phyloP scores from a whole-genome alignment of 768 basidiomycete species.

The Mycena pura region DNA sequence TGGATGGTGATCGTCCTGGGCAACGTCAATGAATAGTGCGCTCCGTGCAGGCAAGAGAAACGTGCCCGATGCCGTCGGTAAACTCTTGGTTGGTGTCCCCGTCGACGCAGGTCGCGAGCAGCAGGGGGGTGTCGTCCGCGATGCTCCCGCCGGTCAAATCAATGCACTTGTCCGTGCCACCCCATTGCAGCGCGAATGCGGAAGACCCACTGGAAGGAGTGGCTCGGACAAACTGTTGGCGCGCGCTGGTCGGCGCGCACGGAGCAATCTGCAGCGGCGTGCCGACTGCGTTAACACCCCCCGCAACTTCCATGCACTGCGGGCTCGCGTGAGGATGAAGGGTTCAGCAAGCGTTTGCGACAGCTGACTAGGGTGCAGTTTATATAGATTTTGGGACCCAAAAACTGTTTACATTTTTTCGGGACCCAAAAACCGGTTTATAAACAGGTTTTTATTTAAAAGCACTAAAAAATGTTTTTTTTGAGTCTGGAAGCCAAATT shows the following conservation, averaged over 20 bases:
- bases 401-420: too few species aligned
- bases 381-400: too few species aligned
- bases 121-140: constrained; percentile 9
- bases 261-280: constrained; percentile 11
- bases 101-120: constrained; percentile 11
- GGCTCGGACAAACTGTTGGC: constrained; percentile 13
- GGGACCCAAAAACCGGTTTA: too few species aligned
- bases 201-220: constrained; percentile 10
- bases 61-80: constrained; percentile 6
- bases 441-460: too few species aligned
- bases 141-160: constrained; percentile 13
- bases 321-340: constrained; percentile 12
- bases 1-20: constrained; percentile 13
- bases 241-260: constrained; percentile 5
- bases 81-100: constrained; percentile 13
- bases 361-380: constrained; percentile 5
- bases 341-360: constrained; percentile 9
- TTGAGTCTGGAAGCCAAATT: too few species aligned
- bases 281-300: constrained; percentile 6
- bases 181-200: constrained; percentile 9
- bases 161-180: constrained; percentile 13
- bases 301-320: constrained; percentile 11
- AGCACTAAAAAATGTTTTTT: too few species aligned
- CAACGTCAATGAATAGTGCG: constrained; percentile 10
- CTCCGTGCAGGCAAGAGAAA: constrained; percentile 10